These are phyloP conservation scores for Epichloe aotearoae DNA, from an alignment of 2,329 filamentous ascomycete species.

Conservation along the genomic window DNA sequence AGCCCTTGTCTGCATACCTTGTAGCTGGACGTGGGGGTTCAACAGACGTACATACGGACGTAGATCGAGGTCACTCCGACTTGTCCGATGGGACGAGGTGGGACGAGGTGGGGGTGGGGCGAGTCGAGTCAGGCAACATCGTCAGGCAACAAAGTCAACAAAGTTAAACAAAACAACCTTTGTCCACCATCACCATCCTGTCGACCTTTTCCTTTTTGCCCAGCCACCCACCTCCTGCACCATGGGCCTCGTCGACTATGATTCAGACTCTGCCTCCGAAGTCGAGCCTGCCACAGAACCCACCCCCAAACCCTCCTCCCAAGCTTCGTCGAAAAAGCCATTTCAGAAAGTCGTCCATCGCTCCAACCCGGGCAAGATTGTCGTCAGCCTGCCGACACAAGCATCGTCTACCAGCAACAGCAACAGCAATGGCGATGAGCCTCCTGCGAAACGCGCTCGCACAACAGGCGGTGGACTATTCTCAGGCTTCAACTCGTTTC, in stretches of 20 bases:
- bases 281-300: conserved; percentile 18
- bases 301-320: conserved; percentile 16
- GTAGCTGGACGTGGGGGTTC: too few species aligned
- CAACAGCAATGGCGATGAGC: conserved; percentile 20
- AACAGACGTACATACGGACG: too few species aligned
- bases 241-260: conserved; percentile 71
- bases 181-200: not conserved
- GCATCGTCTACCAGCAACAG: conserved; percentile 20
- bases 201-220: not conserved
- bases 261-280: conserved; percentile 48
- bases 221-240: conserved; percentile 7
- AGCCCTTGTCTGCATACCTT: conserved; percentile 9
- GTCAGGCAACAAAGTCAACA: not conserved
- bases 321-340: conserved; percentile 39
- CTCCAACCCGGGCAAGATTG: conserved; percentile 70
- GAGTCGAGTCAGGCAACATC: too few species aligned
- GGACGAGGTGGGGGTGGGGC: too few species aligned
- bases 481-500: conserved; percentile 70
- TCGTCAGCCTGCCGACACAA: conserved; percentile 57
- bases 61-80: too few species aligned
- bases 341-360: conserved; percentile 75
- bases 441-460: conserved; percentile 59
- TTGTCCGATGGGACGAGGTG: too few species aligned
- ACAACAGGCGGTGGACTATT: conserved; percentile 48
- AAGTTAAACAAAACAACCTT: not conserved